Evolutionary conservation across 1,139 yeast species (phyloP).

Genomic region (Pneumocystis canis): DNA sequence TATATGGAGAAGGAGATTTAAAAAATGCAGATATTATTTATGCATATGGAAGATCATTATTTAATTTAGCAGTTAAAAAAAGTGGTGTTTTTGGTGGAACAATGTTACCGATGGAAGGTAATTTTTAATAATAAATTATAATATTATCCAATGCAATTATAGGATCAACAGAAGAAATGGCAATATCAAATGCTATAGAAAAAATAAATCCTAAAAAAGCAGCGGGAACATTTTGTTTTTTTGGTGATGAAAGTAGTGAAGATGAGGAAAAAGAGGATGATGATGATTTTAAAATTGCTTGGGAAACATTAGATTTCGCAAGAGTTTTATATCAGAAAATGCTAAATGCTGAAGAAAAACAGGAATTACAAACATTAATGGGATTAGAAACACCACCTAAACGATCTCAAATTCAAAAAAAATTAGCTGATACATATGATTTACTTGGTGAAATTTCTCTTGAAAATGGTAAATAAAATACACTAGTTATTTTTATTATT

Average conservation of each 20-base stretch:
- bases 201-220: conserved; percentile 26
- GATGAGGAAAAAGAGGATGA: conserved; percentile 31
- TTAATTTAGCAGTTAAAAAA: conserved; percentile 58
- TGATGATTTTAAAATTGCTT: conserved; percentile 69
- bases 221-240: conserved; percentile 27
- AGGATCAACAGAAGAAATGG: neutral
- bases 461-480: conserved; percentile 39
- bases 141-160: conserved; percentile 16
- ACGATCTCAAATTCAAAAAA: conserved; percentile 27
- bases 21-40: conserved; percentile 50
- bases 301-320: conserved; percentile 71
- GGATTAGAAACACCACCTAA: neutral
- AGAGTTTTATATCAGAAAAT: conserved; percentile 44
- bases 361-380: neutral
- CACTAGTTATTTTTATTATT: neutral
- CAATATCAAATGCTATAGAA: conserved; percentile 15
- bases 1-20: conserved; percentile 38
- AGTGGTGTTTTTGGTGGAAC: conserved; percentile 62
- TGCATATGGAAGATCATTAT: conserved; percentile 68
- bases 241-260: conserved; percentile 23
- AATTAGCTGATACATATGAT: conserved; percentile 63
- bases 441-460: conserved; percentile 77
- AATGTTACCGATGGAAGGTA: neutral
- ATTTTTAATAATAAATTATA: neutral
- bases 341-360: conserved; percentile 6